These are phyloP conservation scores for Breynia disticha DNA, from an alignment of 441 rosid species.

Conservation along the genomic window DNA sequence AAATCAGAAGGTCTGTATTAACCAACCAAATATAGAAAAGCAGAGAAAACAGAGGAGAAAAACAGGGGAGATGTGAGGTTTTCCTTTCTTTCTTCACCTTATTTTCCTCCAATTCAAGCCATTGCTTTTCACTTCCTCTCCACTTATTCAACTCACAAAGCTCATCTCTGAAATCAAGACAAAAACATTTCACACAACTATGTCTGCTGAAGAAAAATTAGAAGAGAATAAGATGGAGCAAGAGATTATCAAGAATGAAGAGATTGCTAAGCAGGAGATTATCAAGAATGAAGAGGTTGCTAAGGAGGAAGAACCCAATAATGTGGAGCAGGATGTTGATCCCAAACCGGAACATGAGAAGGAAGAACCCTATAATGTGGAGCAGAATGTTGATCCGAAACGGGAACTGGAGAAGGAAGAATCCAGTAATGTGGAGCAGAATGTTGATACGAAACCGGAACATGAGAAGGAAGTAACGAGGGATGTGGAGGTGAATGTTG, in stretches of 20 bases:
- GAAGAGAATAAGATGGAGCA: constrained; percentile 4
- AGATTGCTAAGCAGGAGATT: no score
- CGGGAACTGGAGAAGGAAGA: not conserved
- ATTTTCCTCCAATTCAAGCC: constrained; percentile 8
- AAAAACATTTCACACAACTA: not conserved
- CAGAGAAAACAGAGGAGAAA: constrained; percentile 16
- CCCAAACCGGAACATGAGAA: not conserved
- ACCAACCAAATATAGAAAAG: constrained; percentile 7
- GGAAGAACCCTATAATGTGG: no score
- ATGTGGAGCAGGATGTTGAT: constrained; percentile 6
- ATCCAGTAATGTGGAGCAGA: constrained; percentile 3
- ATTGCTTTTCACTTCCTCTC: not conserved
- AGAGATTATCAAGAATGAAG: no score
- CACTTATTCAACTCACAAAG: not conserved
- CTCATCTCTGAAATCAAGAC: not conserved
- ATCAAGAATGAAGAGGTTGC: no score
- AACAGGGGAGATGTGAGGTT: constrained; percentile 12
- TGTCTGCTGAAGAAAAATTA: constrained; percentile 5
- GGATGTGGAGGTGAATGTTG: not conserved
- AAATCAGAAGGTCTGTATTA: not conserved
- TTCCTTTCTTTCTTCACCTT: not conserved
- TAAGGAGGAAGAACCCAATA: no score
- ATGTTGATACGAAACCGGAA: not conserved
- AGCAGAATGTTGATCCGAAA: constrained; percentile 4
- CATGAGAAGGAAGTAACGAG: not conserved